Base-by-base conservation (phyloP, 768 basidiomycete species). In the Lentinus brumalis region DNA sequence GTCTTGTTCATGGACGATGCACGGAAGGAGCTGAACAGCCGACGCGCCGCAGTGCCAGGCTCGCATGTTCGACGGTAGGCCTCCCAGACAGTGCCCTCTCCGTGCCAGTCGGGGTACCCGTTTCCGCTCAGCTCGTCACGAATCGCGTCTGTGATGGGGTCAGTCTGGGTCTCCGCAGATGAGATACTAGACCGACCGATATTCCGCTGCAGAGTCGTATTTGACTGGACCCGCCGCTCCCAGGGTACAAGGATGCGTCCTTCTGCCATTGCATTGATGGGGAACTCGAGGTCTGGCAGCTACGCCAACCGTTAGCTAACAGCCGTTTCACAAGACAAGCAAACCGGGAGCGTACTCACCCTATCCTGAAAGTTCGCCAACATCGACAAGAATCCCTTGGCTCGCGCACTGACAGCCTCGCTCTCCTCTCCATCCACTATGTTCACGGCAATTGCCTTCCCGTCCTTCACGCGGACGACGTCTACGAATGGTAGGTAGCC, bases 261-360 rank as follows among this genome's bases (percentile, higher is more conserved):
- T 76, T 98, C 97, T 0, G 95, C 91, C 76, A 89, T 91, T 26
- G 91, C 86, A 67, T 98, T 98, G 75, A 99, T 86, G 0, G 97
- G 86, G 65, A 99, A 87, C 67, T 97, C 91, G 88, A 99, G 88
- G 77, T 98, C 87, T 12, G 96, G 96, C 4, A 98, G 82, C 87
- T 94, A 70, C 2, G 47, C 31, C n/a, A 56, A 18, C 29, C 30
- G 69, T 60, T 52, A 57, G 31, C 56, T n/a, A 26, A 26, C 21
- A 26, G 21, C 21, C 21, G 21, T 26, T 26, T 26, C 21, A 26
- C 21, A 26, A 26, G 21, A 26, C 21, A 26, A 26, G 21, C 21
- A 26, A 26, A 26, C 21, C 21, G 21, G 21, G 21, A 26, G 21
- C 21, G 57, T 41, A 74, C 80, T 53, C 60, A 90, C 91, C 68